Evolutionary conservation across 306 rosid genomes (phyloP).

Genomic region (Ziziphus jujuba): DNA sequence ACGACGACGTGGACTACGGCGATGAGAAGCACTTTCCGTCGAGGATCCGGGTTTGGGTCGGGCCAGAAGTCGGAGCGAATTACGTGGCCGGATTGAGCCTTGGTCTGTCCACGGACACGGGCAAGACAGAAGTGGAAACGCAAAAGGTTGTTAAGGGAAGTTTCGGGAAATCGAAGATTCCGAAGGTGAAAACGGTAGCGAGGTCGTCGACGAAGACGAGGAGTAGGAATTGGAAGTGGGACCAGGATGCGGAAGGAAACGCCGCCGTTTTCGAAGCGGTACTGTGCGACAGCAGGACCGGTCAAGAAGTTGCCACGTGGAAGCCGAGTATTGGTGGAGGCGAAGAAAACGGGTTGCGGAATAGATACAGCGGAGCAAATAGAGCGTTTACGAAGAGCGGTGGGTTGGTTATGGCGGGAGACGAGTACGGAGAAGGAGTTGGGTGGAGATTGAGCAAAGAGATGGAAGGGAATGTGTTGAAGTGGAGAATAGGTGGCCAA

Average conservation of each 20-base stretch:
- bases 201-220: slow-evolving; percentile 39
- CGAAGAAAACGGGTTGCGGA: slow-evolving; percentile 31
- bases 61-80: slow-evolving; percentile 82
- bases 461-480: slow-evolving; percentile 90
- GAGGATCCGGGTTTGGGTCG: slow-evolving; percentile 69
- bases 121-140: slow-evolving; percentile 59
- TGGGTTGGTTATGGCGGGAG: slow-evolving; percentile 69
- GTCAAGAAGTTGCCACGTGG: slow-evolving; percentile 57
- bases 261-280: slow-evolving; percentile 75
- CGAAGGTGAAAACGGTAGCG: slow-evolving; percentile 43
- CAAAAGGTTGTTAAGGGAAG: slow-evolving; percentile 55
- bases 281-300: slow-evolving; percentile 53
- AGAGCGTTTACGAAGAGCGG: slow-evolving; percentile 66
- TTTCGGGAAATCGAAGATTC: slow-evolving; percentile 33
- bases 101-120: slow-evolving; percentile 71
- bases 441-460: slow-evolving; percentile 78
- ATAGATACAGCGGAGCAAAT: slow-evolving; percentile 38
- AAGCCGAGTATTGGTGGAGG: slow-evolving; percentile 20
- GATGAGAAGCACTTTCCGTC: slow-evolving; percentile 82
- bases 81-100: slow-evolving; percentile 71
- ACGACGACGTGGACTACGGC: slow-evolving; percentile 41
- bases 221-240: slow-evolving; percentile 77
- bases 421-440: slow-evolving; percentile 69
- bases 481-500: slow-evolving; percentile 89
- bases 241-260: slow-evolving; percentile 84